Evolutionary conservation across 768 basidiomycete genomes (phyloP).

Genomic region (Suillus cothurnatus): DNA sequence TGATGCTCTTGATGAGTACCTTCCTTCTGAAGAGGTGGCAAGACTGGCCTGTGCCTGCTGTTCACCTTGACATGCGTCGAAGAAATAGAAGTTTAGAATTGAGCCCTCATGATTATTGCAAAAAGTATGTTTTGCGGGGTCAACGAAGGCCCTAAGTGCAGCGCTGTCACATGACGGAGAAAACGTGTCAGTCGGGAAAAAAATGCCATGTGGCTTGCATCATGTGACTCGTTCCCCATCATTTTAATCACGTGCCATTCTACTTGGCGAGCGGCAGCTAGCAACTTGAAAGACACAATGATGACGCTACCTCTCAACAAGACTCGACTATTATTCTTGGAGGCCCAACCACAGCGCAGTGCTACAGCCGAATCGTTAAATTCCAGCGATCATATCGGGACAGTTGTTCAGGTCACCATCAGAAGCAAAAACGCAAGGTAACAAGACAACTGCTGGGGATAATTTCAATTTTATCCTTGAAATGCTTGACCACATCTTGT

Average conservation of each 20-base stretch:
- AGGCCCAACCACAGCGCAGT: not conserved
- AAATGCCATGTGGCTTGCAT: too few relatives aligned
- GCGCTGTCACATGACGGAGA: too few relatives aligned
- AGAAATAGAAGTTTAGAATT: not conserved
- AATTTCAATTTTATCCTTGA: too few relatives aligned
- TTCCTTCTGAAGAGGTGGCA: constrained; percentile 11
- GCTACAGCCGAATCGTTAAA: not conserved
- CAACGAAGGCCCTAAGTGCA: too few relatives aligned
- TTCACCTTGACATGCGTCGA: not conserved
- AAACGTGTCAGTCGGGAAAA: too few relatives aligned
- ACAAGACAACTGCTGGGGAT: not conserved
- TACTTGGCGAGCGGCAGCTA: not conserved
- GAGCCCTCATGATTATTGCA: too few relatives aligned
- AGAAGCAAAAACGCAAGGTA: not conserved
- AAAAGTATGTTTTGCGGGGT: too few relatives aligned
- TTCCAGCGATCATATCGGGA: not conserved
- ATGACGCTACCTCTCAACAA: constrained; percentile 4
- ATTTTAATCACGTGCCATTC: too few relatives aligned
- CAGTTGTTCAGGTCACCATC: constrained; percentile 6
- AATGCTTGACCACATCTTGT: not conserved
- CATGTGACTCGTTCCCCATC: too few relatives aligned
- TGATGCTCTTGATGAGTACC: constrained; percentile 15
- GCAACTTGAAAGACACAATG: not conserved
- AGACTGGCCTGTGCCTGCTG: too few relatives aligned
- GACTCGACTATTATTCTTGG: not conserved